Base-by-base conservation (phyloP, 192 early-diverging fungal genomes). In the Backusella westeae region DNA sequence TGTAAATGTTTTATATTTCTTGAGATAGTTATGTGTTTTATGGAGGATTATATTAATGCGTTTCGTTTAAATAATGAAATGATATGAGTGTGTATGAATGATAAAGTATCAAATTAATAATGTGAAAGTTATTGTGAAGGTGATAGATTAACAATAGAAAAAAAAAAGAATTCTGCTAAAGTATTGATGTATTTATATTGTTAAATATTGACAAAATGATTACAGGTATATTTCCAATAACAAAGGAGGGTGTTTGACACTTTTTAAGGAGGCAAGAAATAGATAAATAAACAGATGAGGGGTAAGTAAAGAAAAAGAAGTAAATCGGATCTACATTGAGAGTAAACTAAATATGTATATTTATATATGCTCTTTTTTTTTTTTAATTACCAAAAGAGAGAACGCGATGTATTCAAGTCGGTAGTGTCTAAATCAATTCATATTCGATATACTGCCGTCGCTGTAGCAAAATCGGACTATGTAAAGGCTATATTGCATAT, bases 241-340 rank as follows among this genome's bases (percentile, higher is more conserved):
- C 70, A 71, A 32, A 71, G 70, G 70, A 71, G 70, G 56, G 12
- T n/a, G 32, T 71, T 71, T 71, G 70, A 71, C 70, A 71, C 70
- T 71, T 71, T 71, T 63, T 63, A 63, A 63, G 56, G 56, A 63
- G 56, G 56, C 12, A 63, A 32, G 21, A 23, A 29, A 63, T 63
- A 63, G 23, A 63, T 29, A 63, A 63, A 63, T 63, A 63, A 63
- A 26, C 29, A 14, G 10, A 63, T 29, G 56, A 63, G 56, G 56
- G 56, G 56, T 63, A 63, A 63, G 10, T 12, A 29, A 63, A 63
- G 21, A 63, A 63, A 56, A 63, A 29, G 23, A 63, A 63, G 26
- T 63, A 29, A 63, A 63, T 63, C 56, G 56, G 56, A 59, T 59
- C 56, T 59, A 59, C 56, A 59, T 59, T 59, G 56, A 59, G 56